These are phyloP conservation scores for Moniliella sp. DNA, from an alignment of 1,284 basidiomycete species.

Conservation along the genomic window DNA sequence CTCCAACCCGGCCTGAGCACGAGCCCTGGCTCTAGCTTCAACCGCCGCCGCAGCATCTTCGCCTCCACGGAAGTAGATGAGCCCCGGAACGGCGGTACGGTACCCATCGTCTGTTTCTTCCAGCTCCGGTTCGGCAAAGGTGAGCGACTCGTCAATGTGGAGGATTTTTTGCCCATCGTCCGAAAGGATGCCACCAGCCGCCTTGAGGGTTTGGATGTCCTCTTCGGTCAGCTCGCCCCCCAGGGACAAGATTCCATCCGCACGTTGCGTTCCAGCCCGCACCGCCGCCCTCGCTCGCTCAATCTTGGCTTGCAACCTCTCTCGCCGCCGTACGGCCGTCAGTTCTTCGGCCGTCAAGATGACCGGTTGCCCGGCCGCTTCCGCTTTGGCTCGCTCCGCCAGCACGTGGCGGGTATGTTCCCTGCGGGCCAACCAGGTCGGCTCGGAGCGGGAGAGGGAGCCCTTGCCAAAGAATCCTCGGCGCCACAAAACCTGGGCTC, in stretches of 20 bases:
- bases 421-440: constrained; percentile 49
- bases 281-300: constrained; percentile 27
- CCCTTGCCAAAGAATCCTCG: constrained; percentile 95
- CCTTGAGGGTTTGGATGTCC: constrained; percentile 2
- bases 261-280: constrained; percentile 22
- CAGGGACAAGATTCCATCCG: constrained; percentile 21
- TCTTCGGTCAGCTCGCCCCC: constrained; percentile 33
- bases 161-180: no score
- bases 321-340: constrained; percentile 21
- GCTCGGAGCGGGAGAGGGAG: constrained; percentile 72
- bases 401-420: constrained; percentile 9
- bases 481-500: constrained; percentile 47
- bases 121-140: background rate
- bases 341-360: constrained; percentile 26
- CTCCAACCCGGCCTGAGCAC: background rate
- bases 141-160: constrained; percentile 10
- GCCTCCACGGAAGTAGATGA: constrained; percentile 3
- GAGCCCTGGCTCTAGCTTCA: no score
- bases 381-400: background rate
- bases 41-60: background rate
- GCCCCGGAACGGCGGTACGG: constrained; percentile 4
- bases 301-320: constrained; percentile 27
- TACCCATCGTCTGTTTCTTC: constrained; percentile 2
- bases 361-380: background rate
- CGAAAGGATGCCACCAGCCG: constrained; percentile 2